Conservation (phyloP, 495 filamentous ascomycete genomes). For the Lichina pygmaea region DNA sequence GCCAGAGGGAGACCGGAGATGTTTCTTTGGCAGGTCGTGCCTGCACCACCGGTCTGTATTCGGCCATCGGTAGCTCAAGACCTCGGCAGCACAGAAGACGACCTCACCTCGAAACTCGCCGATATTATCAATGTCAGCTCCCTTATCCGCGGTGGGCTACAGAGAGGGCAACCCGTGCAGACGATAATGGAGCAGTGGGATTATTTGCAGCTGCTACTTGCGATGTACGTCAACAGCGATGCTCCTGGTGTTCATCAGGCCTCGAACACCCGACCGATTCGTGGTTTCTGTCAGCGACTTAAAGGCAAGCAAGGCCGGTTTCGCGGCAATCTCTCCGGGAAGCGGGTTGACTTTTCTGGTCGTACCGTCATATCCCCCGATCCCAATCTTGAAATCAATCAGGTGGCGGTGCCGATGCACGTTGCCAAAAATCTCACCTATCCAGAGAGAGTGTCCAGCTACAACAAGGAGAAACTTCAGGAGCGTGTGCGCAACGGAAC, state of each 20-base stretch:
- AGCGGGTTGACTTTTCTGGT: constrained; percentile 95
- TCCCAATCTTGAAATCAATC: constrained; percentile 76
- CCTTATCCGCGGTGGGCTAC: constrained; percentile 48
- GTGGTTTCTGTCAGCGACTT: constrained; percentile 79
- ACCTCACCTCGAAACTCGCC: constrained; percentile 77
- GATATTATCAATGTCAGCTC: constrained; percentile 83
- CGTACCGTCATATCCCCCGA: constrained; percentile 94
- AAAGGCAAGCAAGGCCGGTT: constrained; percentile 97
- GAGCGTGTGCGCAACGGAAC: constrained; percentile 43
- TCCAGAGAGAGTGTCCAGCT: constrained; percentile 56
- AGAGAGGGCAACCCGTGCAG: constrained; percentile 55
- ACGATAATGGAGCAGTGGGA: constrained; percentile 98
- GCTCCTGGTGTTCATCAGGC: constrained; percentile 64
- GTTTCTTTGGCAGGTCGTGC: constrained; percentile 93
- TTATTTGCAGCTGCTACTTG: constrained; percentile 77
- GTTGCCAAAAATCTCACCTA: constrained; percentile 91
- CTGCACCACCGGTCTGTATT: constrained; percentile 79
- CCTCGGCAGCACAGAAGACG: constrained; percentile 76
- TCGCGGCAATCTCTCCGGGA: constrained; percentile 85
- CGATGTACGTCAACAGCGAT: constrained; percentile 93
- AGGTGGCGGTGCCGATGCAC: constrained; percentile 71
- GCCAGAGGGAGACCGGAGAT: constrained; percentile 76
- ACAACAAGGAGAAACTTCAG: constrained; percentile 62
- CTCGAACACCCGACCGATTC: constrained; percentile 51
- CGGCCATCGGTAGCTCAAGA: constrained; percentile 84